A percentile compares a stretch with the other conserved stretches of the same genome.
These are phyloP conservation scores for Sordaria brevicollis DNA, from an alignment of 495 filamentous ascomycete species.

Conservation along the genomic window DNA sequence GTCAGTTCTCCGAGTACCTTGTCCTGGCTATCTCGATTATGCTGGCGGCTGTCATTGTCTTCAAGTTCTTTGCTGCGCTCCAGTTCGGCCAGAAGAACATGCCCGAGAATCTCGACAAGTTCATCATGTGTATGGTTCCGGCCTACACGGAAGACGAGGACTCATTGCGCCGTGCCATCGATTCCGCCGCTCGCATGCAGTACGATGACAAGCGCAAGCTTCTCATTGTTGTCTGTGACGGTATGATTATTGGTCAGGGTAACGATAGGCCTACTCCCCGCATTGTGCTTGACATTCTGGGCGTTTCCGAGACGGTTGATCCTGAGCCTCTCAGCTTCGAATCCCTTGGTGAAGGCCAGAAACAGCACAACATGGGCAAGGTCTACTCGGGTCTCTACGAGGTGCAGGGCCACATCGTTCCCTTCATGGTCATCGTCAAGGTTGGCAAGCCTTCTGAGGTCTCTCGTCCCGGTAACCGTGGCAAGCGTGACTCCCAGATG, in stretches of 20 bases:
- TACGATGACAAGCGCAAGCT: slow-evolving; percentile 99
- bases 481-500: slow-evolving; percentile 99
- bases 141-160: slow-evolving; percentile 99
- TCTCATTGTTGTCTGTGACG: slow-evolving; percentile 87
- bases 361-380: slow-evolving; percentile 99
- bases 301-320: slow-evolving; percentile 85
- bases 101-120: slow-evolving; percentile 95
- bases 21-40: slow-evolving; percentile 82
- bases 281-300: slow-evolving; percentile 94
- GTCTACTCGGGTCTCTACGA: slow-evolving; percentile 97
- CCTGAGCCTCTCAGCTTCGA: slow-evolving; percentile 98
- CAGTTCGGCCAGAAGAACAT: slow-evolving; percentile 87
- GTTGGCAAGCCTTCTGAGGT: slow-evolving; percentile 96
- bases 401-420: slow-evolving; percentile 94
- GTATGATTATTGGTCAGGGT: slow-evolving; percentile 98
- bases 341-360: slow-evolving; percentile 88
- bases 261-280: slow-evolving; percentile 93
- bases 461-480: slow-evolving; percentile 91
- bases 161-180: slow-evolving; percentile 88
- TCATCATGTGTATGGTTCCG: slow-evolving; percentile 94
- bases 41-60: slow-evolving; percentile 68
- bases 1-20: slow-evolving; percentile 84
- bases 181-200: slow-evolving; percentile 88
- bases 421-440: slow-evolving; percentile 95
- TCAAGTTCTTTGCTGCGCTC: slow-evolving; percentile 95